These are phyloP conservation scores for Globisporangium apiculatum DNA, from an alignment of 352 stramenopile genomes.

Conservation along the genomic window DNA sequence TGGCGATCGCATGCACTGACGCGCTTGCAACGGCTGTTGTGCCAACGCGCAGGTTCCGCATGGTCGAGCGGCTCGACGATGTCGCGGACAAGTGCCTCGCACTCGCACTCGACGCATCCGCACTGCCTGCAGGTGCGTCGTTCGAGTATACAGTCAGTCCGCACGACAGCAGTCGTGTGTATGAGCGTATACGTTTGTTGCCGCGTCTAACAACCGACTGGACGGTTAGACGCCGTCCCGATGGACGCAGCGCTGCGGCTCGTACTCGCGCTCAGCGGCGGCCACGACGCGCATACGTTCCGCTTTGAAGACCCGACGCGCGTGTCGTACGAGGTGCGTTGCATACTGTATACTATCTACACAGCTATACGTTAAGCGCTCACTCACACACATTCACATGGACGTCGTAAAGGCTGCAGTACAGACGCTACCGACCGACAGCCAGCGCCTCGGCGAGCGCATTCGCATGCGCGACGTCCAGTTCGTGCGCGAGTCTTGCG, in stretches of 20 bases:
- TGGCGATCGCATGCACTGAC: too few relatives aligned
- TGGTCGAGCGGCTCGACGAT: constrained; percentile 28
- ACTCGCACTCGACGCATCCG: constrained; percentile 9
- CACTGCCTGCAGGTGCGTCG: constrained; percentile 5
- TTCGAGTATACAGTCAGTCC: too few relatives aligned
- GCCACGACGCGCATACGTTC: constrained; percentile 48
- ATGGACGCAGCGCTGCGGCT: constrained; percentile 34
- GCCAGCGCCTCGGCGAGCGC: constrained; percentile 35
- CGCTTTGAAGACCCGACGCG: constrained; percentile 43
- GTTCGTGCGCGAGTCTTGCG: constrained; percentile 26
- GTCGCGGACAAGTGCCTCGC: constrained; percentile 25
- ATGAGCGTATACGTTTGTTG: background rate
- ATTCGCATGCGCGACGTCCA: constrained; percentile 47
- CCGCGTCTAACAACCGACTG: too few relatives aligned
- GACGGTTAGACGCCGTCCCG: constrained; percentile 11
- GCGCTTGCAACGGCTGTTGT: background rate
- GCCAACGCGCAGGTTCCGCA: constrained; percentile 17
- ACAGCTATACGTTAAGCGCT: background rate
- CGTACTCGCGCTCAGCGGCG: constrained; percentile 49
- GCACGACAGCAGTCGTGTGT: too few relatives aligned
- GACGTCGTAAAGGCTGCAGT: background rate
- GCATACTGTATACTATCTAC: background rate
- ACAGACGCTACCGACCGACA: background rate
- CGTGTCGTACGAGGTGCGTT: constrained; percentile 12
- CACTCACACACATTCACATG: background rate